These are phyloP conservation scores for Fusarium graminum DNA, from an alignment of 2,329 filamentous ascomycete genomes.

Conservation along the genomic window DNA sequence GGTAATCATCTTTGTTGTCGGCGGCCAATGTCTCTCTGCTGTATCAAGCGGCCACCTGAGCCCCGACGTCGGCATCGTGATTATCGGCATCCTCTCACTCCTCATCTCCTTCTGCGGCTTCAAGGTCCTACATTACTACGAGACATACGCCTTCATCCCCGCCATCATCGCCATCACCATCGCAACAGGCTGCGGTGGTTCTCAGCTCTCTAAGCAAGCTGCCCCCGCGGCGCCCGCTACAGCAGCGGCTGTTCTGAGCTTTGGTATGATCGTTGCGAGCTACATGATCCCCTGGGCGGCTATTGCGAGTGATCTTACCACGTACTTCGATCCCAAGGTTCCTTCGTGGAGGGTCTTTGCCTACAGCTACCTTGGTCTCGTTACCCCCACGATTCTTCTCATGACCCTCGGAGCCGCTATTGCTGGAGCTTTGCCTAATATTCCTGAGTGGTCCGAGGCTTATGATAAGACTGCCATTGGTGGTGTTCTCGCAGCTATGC, in stretches of 20 bases:
- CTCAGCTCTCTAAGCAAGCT: conserved; percentile 63
- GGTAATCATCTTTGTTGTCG: conserved; percentile 71
- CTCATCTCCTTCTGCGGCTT: conserved; percentile 73
- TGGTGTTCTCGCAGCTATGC: conserved; percentile 71
- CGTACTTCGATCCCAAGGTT: conserved; percentile 70
- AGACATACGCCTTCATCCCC: conserved; percentile 69
- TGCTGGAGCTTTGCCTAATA: conserved; percentile 68
- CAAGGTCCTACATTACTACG: conserved; percentile 67
- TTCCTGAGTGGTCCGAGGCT: conserved; percentile 65
- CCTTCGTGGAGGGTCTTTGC: conserved; percentile 65
- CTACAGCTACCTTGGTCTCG: conserved; percentile 69
- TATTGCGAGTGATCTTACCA: conserved; percentile 70
- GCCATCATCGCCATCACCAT: conserved; percentile 68
- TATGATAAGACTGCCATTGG: conserved; percentile 68
- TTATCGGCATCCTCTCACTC: conserved; percentile 69
- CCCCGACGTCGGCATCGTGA: conserved; percentile 70
- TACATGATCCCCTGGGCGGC: conserved; percentile 74
- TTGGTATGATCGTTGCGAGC: conserved; percentile 71
- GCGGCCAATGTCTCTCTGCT: conserved; percentile 69
- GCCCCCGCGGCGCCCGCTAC: conserved; percentile 56
- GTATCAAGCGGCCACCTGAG: conserved; percentile 63
- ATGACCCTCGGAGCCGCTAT: conserved; percentile 76
- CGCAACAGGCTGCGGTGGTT: conserved; percentile 66
- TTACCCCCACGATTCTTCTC: conserved; percentile 67
- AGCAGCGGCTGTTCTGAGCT: conserved; percentile 64